phyloP scores from a whole-genome alignment of 2,329 filamentous ascomycete genomes.

The Fusarium newnesense region DNA sequence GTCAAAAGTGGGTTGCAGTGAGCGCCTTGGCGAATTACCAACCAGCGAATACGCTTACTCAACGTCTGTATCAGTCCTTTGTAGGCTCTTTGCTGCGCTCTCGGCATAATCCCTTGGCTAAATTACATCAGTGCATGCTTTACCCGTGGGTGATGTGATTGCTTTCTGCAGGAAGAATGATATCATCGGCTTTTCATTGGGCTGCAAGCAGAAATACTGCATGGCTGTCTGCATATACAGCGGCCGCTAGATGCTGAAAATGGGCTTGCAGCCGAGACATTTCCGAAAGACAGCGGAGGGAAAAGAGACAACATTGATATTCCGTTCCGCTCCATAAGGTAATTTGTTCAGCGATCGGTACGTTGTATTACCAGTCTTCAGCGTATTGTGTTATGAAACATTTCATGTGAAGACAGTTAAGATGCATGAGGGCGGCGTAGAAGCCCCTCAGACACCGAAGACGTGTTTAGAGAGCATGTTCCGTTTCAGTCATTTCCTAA shows the following conservation, averaged over 20 bases:
- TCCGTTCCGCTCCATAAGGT: background rate
- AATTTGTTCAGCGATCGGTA: background rate
- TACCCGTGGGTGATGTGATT: background rate
- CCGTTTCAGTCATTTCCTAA: background rate
- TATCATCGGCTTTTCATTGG: background rate
- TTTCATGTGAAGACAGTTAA: background rate
- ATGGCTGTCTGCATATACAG: background rate
- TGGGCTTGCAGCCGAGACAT: background rate
- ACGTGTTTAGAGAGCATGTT: too few relatives aligned
- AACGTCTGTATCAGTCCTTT: background rate
- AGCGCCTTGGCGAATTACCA: background rate
- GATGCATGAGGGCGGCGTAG: background rate
- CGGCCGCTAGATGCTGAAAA: background rate
- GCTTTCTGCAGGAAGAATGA: background rate
- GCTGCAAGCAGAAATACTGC: background rate
- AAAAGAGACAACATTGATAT: background rate
- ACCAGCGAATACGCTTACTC: background rate
- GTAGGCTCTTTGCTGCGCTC: background rate
- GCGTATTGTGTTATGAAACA: too few relatives aligned
- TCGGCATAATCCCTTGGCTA: background rate
- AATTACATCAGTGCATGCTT: background rate
- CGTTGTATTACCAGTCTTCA: background rate
- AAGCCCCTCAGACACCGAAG: too few relatives aligned
- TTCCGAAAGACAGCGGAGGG: background rate
- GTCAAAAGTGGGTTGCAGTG: background rate